Conservation (phyloP, 2,329 filamentous ascomycete genomes). For the Phaeomoniella chlamydospora region DNA sequence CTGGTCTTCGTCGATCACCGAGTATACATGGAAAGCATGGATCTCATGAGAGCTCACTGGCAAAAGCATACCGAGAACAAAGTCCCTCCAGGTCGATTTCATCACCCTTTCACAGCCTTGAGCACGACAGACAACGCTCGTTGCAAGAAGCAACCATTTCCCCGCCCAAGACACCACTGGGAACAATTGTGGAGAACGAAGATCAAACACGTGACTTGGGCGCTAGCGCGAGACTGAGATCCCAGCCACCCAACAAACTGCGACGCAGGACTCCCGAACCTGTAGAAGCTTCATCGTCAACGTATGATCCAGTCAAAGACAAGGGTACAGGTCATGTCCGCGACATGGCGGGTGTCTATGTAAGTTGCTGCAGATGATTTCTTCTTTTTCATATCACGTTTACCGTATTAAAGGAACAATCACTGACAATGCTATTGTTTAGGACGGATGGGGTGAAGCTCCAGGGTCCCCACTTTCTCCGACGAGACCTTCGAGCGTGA, state of each 20-base stretch:
- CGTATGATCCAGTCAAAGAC: constrained; percentile 64
- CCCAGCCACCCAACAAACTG: constrained; percentile 24
- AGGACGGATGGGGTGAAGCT: constrained; percentile 92
- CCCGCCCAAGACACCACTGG: constrained; percentile 26
- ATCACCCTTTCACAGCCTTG: neutral
- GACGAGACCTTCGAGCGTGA: constrained; percentile 87
- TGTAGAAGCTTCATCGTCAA: constrained; percentile 33
- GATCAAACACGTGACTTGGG: constrained; percentile 6
- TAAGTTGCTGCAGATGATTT: constrained; percentile 40
- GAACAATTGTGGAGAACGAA: constrained; percentile 23
- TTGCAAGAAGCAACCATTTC: constrained; percentile 8
- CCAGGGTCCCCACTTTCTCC: constrained; percentile 75
- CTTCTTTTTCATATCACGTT: constrained; percentile 7
- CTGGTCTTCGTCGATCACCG: constrained; percentile 17
- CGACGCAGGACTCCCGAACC: constrained; percentile 1
- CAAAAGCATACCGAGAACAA: constrained; percentile 16
- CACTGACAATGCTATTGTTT: constrained; percentile 11
- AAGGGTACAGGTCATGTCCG: constrained; percentile 72
- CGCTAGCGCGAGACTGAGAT: constrained; percentile 22
- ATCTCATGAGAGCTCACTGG: constrained; percentile 12
- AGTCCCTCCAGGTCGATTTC: constrained; percentile 8
- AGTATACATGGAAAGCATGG: constrained; percentile 21
- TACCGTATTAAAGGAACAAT: constrained; percentile 10
- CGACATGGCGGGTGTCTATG: constrained; percentile 87
- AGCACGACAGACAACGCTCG: neutral